Base-by-base conservation (phyloP, 2,329 filamentous ascomycete genomes). In the Rugonectria rugulosa region DNA sequence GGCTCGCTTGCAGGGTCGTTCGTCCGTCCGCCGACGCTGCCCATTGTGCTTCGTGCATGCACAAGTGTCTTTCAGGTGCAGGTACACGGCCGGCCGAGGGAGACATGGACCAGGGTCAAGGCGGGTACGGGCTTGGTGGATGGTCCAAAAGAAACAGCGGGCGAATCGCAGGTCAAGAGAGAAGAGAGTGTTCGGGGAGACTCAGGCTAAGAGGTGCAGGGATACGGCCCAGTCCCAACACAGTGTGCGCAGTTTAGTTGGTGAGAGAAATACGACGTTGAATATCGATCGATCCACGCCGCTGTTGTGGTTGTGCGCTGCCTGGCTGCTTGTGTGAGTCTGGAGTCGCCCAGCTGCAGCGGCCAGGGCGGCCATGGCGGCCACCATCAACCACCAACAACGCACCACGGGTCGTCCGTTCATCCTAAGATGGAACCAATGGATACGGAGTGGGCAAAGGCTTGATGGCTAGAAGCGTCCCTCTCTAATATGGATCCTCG, bases 41-140 rank as follows among this genome's bases (percentile, higher is more conserved):
- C 48, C 49, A 57, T 57, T 49, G 50, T 57, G 61, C 52, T 59
- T 48, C 55, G 57, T 56, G 56, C 54, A 57, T 53, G 62, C 61
- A 63, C 60, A 62, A 63, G 63, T 65, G 63, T 43, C 43, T 50
- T 54, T 59, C 59, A 58, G 57, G 63, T 66, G 61, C 61, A 67
- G 64, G 64, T 67, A 67, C 60, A 65, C 62, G 60, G 36, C 46
- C 55, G 43, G 51, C 52, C 54, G 53, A 57, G 53, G 26, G 46
- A 50, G 57, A 57, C 63, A 62, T 57, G 53, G 60, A 38, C 52
- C 52, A 49, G 58, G 56, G 53, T 63, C 32, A 11, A 41, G 32
- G 41, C 38, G 45, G 44, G 44, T 55, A 45, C 44, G 49, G 43
- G 44, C 51, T n/a, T 49, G 29, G 44, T 40, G 11, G 27, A 47